Conservation (phyloP, 306 rosid species). For the Ziziphus jujuba region DNA sequence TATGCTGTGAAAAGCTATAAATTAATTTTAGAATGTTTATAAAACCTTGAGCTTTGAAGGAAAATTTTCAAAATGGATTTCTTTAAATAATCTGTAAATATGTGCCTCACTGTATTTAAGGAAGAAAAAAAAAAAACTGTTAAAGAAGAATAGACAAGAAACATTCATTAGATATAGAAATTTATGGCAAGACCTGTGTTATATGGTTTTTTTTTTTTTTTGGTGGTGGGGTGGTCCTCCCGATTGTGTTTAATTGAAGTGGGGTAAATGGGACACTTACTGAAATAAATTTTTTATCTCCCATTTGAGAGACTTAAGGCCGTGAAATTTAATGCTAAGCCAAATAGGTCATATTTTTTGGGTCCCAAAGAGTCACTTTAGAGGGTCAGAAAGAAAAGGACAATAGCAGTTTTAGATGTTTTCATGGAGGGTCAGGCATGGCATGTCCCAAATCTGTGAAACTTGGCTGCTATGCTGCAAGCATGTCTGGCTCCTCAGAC, state of each 20-base stretch:
- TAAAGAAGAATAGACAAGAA: constrained; percentile 30
- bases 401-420: constrained; percentile 45
- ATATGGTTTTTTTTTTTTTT: not conserved
- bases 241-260: constrained; percentile 11
- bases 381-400: constrained; percentile 56
- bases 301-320: constrained; percentile 4
- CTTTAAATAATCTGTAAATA: constrained; percentile 19
- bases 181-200: constrained; percentile 32
- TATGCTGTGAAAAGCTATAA: constrained; percentile 33
- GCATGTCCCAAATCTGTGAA: constrained; percentile 57
- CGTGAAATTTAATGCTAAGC: constrained; percentile 30
- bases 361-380: constrained; percentile 33
- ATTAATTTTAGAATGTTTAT: constrained; percentile 30
- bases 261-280: constrained; percentile 23
- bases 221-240: constrained; percentile 37
- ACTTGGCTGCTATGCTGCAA: constrained; percentile 52
- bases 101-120: constrained; percentile 26
- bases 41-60: constrained; percentile 23
- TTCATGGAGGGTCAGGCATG: constrained; percentile 40
- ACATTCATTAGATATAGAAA: constrained; percentile 37
- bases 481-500: constrained; percentile 66
- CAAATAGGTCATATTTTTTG: constrained; percentile 24
- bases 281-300: constrained; percentile 5
- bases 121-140: no score
- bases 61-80: constrained; percentile 24